Conservation (phyloP, 306 rosid genomes). For the Chamaecrista fasciculata region DNA sequence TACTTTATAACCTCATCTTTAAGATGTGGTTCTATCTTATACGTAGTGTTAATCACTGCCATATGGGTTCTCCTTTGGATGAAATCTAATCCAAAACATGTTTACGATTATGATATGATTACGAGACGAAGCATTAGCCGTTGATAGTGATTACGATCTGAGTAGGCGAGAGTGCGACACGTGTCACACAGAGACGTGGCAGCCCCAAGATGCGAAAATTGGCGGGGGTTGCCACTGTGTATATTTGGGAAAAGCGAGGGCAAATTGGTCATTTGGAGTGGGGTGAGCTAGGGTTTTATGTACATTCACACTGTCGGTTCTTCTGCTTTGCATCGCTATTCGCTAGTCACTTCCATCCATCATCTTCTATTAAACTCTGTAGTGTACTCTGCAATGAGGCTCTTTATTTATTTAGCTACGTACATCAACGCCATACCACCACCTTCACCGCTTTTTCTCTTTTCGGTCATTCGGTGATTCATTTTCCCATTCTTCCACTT, state of each 20-base stretch:
- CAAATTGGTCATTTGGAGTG: slow-evolving; percentile 20
- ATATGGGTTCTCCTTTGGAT: not conserved
- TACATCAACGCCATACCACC: not conserved
- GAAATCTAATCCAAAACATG: slow-evolving; percentile 20
- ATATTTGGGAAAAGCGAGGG: not conserved
- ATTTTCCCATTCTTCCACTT: too few relatives aligned
- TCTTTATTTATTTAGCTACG: not conserved
- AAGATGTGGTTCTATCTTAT: slow-evolving; percentile 18
- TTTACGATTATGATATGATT: too few relatives aligned
- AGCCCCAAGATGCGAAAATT: not conserved
- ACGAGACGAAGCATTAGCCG: too few relatives aligned
- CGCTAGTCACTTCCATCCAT: not conserved
- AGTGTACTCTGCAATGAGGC: slow-evolving; percentile 4
- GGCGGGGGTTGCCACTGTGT: slow-evolving; percentile 28
- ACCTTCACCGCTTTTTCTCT: not conserved
- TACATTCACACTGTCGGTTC: slow-evolving; percentile 29
- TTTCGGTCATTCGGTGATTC: not conserved
- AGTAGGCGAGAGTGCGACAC: not conserved
- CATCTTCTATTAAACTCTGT: not conserved
- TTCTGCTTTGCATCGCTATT: too few relatives aligned
- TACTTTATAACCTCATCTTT: slow-evolving; percentile 26
- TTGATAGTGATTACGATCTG: too few relatives aligned
- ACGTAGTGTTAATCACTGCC: too few relatives aligned
- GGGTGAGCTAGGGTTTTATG: slow-evolving; percentile 20
- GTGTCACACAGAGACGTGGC: slow-evolving; percentile 27